These are phyloP conservation scores for Rhododendron molle DNA, from an alignment of 148 eudicot species.

Conservation along the genomic window DNA sequence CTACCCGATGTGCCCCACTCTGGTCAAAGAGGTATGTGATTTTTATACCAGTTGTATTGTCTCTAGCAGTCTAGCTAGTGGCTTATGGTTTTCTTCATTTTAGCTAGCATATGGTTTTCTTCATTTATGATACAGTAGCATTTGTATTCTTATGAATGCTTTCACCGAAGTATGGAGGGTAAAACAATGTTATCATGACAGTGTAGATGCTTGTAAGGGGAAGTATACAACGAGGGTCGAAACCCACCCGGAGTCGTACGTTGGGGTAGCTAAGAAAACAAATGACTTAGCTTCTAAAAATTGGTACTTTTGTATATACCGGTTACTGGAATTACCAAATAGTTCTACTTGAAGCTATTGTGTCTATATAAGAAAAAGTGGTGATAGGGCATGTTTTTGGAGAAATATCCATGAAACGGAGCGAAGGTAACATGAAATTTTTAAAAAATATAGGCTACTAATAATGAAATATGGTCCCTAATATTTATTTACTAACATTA, in stretches of 20 bases:
- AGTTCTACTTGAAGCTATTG: too few relatives aligned
- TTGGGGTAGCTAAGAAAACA: background rate
- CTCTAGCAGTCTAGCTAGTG: background rate
- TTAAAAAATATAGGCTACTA: background rate
- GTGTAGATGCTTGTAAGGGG: background rate
- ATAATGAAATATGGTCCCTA: too few relatives aligned
- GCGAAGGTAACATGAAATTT: background rate
- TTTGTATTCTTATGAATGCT: background rate
- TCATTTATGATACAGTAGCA: background rate
- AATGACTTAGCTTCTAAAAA: background rate
- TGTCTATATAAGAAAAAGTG: too few relatives aligned
- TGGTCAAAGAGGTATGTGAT: conserved; percentile 44
- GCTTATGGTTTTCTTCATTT: background rate
- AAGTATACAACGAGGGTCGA: background rate
- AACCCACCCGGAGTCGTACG: background rate
- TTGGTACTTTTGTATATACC: background rate
- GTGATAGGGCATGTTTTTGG: background rate
- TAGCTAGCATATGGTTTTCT: background rate
- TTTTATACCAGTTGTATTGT: background rate
- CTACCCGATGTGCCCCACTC: conserved; percentile 37
- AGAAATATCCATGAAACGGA: background rate
- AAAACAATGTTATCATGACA: background rate
- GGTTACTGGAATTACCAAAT: too few relatives aligned
- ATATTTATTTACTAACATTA: too few relatives aligned
- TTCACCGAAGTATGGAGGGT: background rate